Percentiles rank a stretch among this genome's conserved stretches.
Conservation (phyloP, 352 stramenopile genomes). For the Globisporangium polare region DNA sequence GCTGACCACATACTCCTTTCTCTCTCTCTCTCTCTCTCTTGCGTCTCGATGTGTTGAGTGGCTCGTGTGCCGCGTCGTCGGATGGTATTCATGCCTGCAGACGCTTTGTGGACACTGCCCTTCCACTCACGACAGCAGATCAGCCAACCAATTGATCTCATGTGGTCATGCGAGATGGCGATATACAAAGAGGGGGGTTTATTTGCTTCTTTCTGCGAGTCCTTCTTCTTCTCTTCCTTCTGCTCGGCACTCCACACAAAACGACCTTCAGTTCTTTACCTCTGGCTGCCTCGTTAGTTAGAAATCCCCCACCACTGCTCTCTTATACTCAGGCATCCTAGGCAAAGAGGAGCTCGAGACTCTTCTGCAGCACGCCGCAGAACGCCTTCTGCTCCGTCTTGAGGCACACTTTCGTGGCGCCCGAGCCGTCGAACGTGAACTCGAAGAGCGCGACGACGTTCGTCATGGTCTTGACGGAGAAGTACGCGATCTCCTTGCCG, state of each 20-base stretch:
- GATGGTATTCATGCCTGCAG: background rate
- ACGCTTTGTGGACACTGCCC: background rate
- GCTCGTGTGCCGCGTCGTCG: background rate
- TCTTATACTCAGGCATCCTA: conserved; percentile 14
- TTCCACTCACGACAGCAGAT: background rate
- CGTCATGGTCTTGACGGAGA: conserved; percentile 92
- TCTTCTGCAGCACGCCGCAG: conserved; percentile 83
- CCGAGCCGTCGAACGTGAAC: conserved; percentile 93
- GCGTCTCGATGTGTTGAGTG: too few relatives aligned
- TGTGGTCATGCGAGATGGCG: background rate
- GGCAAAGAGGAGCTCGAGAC: conserved; percentile 74
- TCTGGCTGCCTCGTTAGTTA: background rate
- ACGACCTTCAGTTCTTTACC: background rate
- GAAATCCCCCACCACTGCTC: background rate
- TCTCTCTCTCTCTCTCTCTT: background rate
- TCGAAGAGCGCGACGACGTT: conserved; percentile 92
- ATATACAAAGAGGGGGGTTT: background rate
- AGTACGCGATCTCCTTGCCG: conserved; percentile 95
- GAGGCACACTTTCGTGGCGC: conserved; percentile 91
- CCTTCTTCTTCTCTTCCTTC: background rate
- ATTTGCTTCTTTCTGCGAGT: background rate
- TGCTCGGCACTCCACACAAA: background rate
- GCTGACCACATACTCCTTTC: background rate
- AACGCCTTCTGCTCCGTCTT: conserved; percentile 94
- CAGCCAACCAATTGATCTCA: background rate